Evolutionary conservation across 2,329 filamentous ascomycete genomes (phyloP), one percentile per base, ranked within the genome.

Genomic region (Hortaea sp.): DNA sequence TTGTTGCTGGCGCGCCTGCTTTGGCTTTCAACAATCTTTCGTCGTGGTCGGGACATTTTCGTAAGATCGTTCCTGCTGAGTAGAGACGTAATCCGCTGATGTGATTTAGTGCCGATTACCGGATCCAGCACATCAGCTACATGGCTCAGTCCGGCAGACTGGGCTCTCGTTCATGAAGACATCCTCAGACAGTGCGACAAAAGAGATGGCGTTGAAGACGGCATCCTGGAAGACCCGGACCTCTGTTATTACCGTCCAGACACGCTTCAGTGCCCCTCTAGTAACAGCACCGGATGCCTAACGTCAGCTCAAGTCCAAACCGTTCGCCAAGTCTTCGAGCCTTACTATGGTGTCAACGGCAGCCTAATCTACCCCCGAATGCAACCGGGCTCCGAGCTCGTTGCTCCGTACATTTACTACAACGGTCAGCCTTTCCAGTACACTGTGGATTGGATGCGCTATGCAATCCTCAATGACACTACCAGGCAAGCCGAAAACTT

Each of bases 121-220:
- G 66, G 67, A 6, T 42, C 63, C 5, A 54, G 59, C 29, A 63
- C 51, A 12, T 69, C 57, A 40, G 58, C 52, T 39, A 70, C 56
- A 3, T 72, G 67, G 51, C 57, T 72, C 12, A 52, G 63, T 0
- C 32, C 50, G 6, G 47, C 55, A 5, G 52, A 64, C 28, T 73
- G 69, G 70, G 51, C 58, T 1, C 52, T 63, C 0, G 67, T 72
- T 11, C 64, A 70, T 41, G 40, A 56, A 5, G 68, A 70, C 29
- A 60, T 72, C 11, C 48, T 76, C 29, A 61, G 63, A 6, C 71
- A 75, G 52, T 76, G 73, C 52, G 73, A 76, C 50, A 52, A 48
- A 0, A 57, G 72, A 1, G 73, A 76, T 49, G 69, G 69, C 9
- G 64, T 64, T 5, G 54, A 54, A 3, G 73, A 76, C 51, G 68